Base-by-base conservation (phyloP, 345 rosid genomes). In the Angophora floribunda region DNA sequence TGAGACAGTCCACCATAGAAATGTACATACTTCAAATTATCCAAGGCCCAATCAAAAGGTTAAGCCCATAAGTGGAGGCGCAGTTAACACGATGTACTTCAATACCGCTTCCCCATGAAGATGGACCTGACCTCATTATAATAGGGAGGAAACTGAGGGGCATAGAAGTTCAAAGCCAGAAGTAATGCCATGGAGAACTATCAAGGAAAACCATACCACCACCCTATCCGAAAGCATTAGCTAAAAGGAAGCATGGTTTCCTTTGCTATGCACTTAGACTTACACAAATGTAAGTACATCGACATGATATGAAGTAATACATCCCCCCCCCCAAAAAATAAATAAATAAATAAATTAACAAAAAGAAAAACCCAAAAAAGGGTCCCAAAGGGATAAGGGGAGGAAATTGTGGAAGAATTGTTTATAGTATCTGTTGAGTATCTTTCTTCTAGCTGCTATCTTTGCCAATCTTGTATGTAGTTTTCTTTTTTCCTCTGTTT, bases 311-410 rank as follows among this genome's bases (percentile, higher is more conserved):
- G 45, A 70, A 32, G 79, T 67, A 67, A 32, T 67, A 22, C 79
- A 22, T 1, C 7, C 21, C 22, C 2, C 44, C 44, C 75, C 75
- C 36, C 17, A 7, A 3, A 14, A 15, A 15, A 4, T 30, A 67
- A 16, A 16, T 1, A 67, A 36, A 15, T 16, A 15, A 24, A 17
- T 15, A 59, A 2, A 1, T 2, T 8, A 59, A 24, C 0, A 24
- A 59, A 59, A 59, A 24, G 13, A 7, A 67, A 67, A 67, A 32
- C 12, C 22, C 13, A 0, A 32, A 32, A 67, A 36, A 70, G 24
- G 4, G 80, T 45, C 79, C 45, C 79, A 16, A 67, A 67, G 79
- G 79, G 79, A 32, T 32, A 70, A 70, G 47, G 79, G 12, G 3
- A 67, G 41, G 79, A 67, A 67, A 70, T 70, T 4, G 19, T n/a